Evolutionary conservation across 345 rosid genomes (phyloP).

Genomic region (Hirschfeldia incana): DNA sequence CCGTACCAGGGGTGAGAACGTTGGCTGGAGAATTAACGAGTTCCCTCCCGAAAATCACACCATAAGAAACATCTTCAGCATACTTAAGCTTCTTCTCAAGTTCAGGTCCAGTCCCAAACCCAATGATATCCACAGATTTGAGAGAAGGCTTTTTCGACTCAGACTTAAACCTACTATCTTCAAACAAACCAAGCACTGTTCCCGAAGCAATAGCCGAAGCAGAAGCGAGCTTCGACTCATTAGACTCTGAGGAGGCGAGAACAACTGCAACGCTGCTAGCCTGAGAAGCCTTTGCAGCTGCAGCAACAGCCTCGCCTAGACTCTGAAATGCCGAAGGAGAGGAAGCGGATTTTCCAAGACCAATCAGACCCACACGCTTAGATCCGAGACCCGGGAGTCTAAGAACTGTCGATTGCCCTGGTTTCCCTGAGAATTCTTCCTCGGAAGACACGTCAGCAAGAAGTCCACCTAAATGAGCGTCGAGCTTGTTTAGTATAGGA

Average conservation of each 20-base stretch:
- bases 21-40: conserved; percentile 97
- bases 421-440: conserved; percentile 93
- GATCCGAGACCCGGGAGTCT: conserved; percentile 78
- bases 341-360: conserved; percentile 73
- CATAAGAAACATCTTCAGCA: conserved; percentile 79
- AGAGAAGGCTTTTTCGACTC: conserved; percentile 69
- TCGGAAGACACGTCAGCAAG: conserved; percentile 78
- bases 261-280: conserved; percentile 61
- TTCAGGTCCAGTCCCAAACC: conserved; percentile 83
- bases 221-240: conserved; percentile 58
- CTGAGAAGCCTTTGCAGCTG: conserved; percentile 78
- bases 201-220: conserved; percentile 93
- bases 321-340: conserved; percentile 52
- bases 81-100: conserved; percentile 82
- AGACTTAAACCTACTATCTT: conserved; percentile 78
- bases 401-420: conserved; percentile 74
- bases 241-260: conserved; percentile 68
- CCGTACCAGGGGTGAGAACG: conserved; percentile 89
- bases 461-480: conserved; percentile 74
- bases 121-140: conserved; percentile 79
- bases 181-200: conserved; percentile 67
- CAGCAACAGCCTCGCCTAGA: conserved; percentile 84
- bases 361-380: conserved; percentile 90
- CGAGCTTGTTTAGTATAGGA: conserved; percentile 66
- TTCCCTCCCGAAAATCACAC: conserved; percentile 74